Base-by-base conservation (phyloP, 225 moss, liverwort and hornwort species). In the Pseudisothecium myosuroides region DNA sequence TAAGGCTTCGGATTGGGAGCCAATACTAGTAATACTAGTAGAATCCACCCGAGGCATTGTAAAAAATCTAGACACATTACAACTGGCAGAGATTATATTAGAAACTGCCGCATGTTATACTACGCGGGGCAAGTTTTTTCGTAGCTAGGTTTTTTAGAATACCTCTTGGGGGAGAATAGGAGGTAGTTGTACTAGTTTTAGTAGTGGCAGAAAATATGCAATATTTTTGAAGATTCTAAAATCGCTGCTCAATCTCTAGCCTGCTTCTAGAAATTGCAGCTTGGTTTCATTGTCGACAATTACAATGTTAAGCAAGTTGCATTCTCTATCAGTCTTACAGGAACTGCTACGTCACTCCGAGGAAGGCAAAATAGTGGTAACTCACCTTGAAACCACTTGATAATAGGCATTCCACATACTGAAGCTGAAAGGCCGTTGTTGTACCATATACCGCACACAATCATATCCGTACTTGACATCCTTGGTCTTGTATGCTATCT, bases 381-480 rank as follows among this genome's bases (percentile, higher is more conserved):
- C 89, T 92, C 73, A 94, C 98, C 95, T 92, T 60, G 97, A 92
- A 85, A 99, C 96, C 84, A 99, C 96, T 94, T 99, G 96, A 91
- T 96, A 99, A 90, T 99, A 99, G 47, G 95, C 96, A 94, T 97
- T 99, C 99, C 99, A 99, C 88, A 95, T 94, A 86, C 94, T 95
- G 73, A 87, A 95, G 90, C 99, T 97, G 60, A 96, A 99, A 49
- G 99, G 99, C 50, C 93, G 93, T 91, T 97, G 99, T 80, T 96
- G 91, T 76, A 99, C 97, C 94, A 97, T 95, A 81, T 99, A 96
- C 78, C 96, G 91, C 17, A 99, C 97, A 94, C 99, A 99, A 86
- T 95, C 94, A 83, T 97, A 99, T 85, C 97, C 99, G 86, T 97
- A 96, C 82, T 96, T 97, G 82, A 94, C 94, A 92, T 99, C 96